Evolutionary conservation across 768 basidiomycete species (phyloP).

Genomic region (Mycena epipterygia): DNA sequence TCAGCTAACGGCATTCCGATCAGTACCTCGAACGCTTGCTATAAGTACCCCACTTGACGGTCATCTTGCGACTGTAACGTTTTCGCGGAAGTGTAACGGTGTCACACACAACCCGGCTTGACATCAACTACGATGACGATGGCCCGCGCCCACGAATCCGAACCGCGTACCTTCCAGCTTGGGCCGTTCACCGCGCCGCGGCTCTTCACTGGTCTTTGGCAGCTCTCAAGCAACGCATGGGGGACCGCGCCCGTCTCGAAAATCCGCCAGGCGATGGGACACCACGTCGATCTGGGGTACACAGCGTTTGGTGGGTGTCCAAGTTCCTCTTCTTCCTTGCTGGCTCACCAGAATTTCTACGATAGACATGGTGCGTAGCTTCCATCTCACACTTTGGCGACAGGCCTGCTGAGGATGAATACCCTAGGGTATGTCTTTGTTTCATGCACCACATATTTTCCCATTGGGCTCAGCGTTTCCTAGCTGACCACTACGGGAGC

Average conservation of each 20-base stretch:
- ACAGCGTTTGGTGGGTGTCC: conserved; percentile 68
- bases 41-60: not conserved
- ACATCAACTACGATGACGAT: conserved; percentile 15
- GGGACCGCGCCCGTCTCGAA: conserved; percentile 28
- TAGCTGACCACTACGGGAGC: conserved; percentile 91
- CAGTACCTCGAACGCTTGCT: not conserved
- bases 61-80: not conserved
- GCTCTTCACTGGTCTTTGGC: conserved; percentile 33
- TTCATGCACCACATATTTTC: not conserved
- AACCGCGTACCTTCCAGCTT: conserved; percentile 35
- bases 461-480: not conserved
- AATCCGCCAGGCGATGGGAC: conserved; percentile 32
- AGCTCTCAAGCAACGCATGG: conserved; percentile 37
- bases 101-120: conserved; percentile 1
- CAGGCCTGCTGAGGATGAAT: not conserved
- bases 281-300: conserved; percentile 57
- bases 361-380: conserved; percentile 69
- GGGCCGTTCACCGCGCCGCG: conserved; percentile 29
- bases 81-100: not conserved
- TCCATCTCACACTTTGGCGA: not conserved
- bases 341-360: conserved; percentile 3
- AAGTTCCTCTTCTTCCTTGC: not conserved
- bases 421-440: conserved; percentile 46
- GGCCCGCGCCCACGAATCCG: conserved; percentile 24
- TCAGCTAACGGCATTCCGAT: not conserved